phyloP scores from a whole-genome alignment of 257 asterid species.

The Misopates orontium region DNA sequence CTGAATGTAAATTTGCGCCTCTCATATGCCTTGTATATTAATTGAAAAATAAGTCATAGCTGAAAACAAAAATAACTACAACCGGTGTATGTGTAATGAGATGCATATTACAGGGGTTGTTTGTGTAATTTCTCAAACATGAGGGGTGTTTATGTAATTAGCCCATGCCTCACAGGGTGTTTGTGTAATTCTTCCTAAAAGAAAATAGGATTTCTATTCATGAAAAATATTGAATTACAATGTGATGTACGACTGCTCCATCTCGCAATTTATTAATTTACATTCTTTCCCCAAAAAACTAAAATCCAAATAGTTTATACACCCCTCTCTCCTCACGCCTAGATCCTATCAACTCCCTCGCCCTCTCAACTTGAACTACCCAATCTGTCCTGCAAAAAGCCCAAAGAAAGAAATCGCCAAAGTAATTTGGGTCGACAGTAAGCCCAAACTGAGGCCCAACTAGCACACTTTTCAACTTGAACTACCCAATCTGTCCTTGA shows the following conservation, averaged over 20 bases:
- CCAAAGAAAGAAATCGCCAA: conserved; percentile 44
- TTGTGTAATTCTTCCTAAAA: no score
- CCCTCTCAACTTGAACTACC: conserved; percentile 44
- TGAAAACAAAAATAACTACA: no score
- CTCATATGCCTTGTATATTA: no score
- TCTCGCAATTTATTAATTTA: conserved; percentile 8
- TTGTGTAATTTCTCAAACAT: no score
- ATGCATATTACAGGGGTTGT: no score
- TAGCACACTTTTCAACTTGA: conserved; percentile 49
- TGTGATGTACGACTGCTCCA: not conserved
- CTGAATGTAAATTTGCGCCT: no score
- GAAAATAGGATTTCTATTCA: not conserved
- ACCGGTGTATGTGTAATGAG: no score
- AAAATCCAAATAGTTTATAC: not conserved
- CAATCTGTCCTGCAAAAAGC: conserved; percentile 52
- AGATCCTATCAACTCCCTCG: conserved; percentile 47
- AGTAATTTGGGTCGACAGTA: conserved; percentile 52
- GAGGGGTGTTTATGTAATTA: no score
- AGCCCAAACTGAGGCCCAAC: conserved; percentile 58
- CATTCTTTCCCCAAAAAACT: not conserved
- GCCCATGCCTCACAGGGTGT: no score
- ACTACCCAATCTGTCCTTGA: no score
- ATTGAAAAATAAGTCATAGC: no score
- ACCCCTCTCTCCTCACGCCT: conserved; percentile 6
- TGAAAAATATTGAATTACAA: not conserved